Evolutionary conservation across 176 grass and related monocot genomes (phyloP).

Genomic region (Oryza australiensis): DNA sequence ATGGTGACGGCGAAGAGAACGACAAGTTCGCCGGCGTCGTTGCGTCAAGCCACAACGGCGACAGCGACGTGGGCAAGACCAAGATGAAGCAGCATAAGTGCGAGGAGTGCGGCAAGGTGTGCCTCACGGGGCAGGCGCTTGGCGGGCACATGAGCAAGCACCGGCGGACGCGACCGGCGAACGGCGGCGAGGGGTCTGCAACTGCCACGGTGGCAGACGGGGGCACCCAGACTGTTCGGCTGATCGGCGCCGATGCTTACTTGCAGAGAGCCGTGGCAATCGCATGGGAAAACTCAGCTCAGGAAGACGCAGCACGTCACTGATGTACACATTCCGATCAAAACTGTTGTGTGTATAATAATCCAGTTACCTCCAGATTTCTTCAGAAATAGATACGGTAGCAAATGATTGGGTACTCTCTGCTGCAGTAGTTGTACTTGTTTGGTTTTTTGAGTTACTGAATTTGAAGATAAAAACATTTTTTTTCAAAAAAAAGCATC

Average conservation of each 20-base stretch:
- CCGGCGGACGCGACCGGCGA: neutral
- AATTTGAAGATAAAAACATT: neutral
- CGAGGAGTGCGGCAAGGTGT: constrained; percentile 40
- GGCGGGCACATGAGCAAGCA: constrained; percentile 62
- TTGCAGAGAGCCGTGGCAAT: neutral
- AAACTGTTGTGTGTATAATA: neutral
- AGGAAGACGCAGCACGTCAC: neutral
- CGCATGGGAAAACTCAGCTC: neutral
- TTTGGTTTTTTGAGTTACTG: neutral
- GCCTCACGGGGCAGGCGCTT: constrained; percentile 28
- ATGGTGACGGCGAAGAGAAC: neutral
- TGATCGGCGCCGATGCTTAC: neutral
- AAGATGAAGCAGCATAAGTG: constrained; percentile 18
- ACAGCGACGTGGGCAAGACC: neutral
- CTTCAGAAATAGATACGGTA: neutral
- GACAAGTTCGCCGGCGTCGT: neutral
- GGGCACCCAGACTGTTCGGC: neutral
- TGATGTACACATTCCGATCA: too few species aligned
- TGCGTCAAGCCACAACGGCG: neutral
- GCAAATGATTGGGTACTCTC: too few species aligned
- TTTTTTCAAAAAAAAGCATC: too few species aligned
- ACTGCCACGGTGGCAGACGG: neutral
- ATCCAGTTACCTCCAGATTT: neutral
- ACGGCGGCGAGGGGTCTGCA: neutral
- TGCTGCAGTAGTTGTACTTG: neutral